These are phyloP conservation scores for Cenococcum geophilum DNA, from an alignment of 495 filamentous ascomycete species.

Conservation along the genomic window DNA sequence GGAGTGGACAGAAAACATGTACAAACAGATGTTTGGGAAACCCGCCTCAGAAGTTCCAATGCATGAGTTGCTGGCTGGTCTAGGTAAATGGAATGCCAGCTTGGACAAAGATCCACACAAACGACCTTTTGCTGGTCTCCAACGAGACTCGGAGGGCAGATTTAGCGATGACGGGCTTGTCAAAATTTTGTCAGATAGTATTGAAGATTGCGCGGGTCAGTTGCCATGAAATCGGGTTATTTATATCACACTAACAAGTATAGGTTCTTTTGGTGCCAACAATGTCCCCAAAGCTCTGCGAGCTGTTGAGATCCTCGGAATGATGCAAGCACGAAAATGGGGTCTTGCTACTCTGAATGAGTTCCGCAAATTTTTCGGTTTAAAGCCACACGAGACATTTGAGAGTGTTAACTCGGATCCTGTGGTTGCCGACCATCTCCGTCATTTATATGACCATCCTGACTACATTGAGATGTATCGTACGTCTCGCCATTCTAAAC, in stretches of 20 bases:
- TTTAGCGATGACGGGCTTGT: constrained; percentile 65
- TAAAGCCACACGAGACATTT: constrained; percentile 54
- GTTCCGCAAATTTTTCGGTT: constrained; percentile 55
- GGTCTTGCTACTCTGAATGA: constrained; percentile 56
- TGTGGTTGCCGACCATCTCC: constrained; percentile 45
- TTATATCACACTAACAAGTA: background rate
- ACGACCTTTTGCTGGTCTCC: constrained; percentile 55
- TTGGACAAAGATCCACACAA: constrained; percentile 58
- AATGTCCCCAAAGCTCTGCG: constrained; percentile 55
- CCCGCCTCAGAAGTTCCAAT: constrained; percentile 47
- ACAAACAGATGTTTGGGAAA: constrained; percentile 57
- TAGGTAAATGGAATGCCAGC: constrained; percentile 52
- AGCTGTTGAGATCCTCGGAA: constrained; percentile 55
- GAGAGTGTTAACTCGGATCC: constrained; percentile 60
- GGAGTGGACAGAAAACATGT: constrained; percentile 65
- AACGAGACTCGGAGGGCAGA: constrained; percentile 53
- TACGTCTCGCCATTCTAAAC: too few relatives aligned
- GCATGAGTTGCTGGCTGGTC: constrained; percentile 52
- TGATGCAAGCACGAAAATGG: constrained; percentile 56
- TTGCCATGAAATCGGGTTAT: background rate
- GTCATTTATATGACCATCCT: constrained; percentile 53
- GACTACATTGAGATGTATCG: constrained; percentile 58
- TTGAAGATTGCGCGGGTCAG: constrained; percentile 56
- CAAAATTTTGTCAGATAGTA: constrained; percentile 55
- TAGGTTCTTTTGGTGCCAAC: constrained; percentile 44